Percentiles rank a stretch among this genome's conserved stretches.
Evolutionary conservation across 306 rosid species (phyloP).

Genomic region (Cajanus cajan): DNA sequence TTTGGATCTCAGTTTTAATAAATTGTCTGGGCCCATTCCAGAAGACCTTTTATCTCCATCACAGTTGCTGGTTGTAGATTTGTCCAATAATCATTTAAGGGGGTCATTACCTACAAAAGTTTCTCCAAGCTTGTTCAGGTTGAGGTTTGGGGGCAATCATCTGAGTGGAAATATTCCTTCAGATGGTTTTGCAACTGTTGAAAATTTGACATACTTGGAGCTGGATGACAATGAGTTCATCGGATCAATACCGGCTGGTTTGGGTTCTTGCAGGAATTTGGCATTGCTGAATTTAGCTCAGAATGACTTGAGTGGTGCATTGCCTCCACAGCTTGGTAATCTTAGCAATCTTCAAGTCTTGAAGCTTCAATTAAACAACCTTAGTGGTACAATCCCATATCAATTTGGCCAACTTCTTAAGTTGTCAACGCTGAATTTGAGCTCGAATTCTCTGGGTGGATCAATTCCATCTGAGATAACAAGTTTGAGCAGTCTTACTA

Average conservation of each 20-base stretch:
- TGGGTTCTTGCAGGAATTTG: conserved; percentile 50
- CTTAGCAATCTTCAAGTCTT: conserved; percentile 61
- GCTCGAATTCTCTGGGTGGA: conserved; percentile 68
- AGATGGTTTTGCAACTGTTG: not conserved
- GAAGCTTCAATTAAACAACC: conserved; percentile 56
- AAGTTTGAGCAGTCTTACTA: conserved; percentile 32
- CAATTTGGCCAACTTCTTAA: conserved; percentile 28
- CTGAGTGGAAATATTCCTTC: conserved; percentile 50
- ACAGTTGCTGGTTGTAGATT: conserved; percentile 51
- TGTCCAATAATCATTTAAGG: conserved; percentile 45
- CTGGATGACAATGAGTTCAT: conserved; percentile 50
- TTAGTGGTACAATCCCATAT: conserved; percentile 59
- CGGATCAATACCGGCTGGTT: conserved; percentile 48
- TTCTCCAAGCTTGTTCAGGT: conserved; percentile 51
- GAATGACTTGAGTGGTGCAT: conserved; percentile 45
- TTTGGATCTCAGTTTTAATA: conserved; percentile 72
- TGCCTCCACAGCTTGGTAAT: conserved; percentile 53
- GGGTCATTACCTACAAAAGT: conserved; percentile 52
- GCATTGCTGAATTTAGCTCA: conserved; percentile 68
- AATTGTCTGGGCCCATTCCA: conserved; percentile 47
- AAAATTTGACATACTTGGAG: conserved; percentile 57
- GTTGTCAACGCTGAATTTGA: conserved; percentile 52
- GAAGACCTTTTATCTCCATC: conserved; percentile 44
- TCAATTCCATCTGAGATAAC: conserved; percentile 53
- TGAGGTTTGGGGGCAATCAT: conserved; percentile 66